Evolutionary conservation across 352 stramenopile species (phyloP).

Genomic region (Phytophthora brassicae): DNA sequence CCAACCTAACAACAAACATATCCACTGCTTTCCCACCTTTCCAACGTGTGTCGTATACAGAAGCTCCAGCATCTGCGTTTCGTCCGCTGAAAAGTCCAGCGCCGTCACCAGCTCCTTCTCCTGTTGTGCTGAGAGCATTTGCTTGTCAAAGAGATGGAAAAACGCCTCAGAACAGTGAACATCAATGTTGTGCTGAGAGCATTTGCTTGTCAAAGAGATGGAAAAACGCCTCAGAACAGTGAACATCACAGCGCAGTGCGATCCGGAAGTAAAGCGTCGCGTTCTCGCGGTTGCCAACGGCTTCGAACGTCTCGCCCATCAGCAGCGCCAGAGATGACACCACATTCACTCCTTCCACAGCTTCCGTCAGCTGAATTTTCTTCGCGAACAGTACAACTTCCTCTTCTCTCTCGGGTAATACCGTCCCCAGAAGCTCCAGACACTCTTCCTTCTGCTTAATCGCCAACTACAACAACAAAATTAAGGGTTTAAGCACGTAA

Average conservation of each 20-base stretch:
- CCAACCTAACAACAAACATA: background rate
- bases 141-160: conserved; percentile 83
- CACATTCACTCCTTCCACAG: conserved; percentile 60
- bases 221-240: conserved; percentile 84
- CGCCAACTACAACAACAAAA: conserved; percentile 37
- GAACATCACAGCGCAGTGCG: conserved; percentile 80
- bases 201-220: too few species aligned
- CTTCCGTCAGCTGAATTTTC: conserved; percentile 32
- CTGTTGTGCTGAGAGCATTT: conserved; percentile 74
- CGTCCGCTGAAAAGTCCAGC: conserved; percentile 62
- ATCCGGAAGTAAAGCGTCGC: conserved; percentile 75
- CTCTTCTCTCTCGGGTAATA: conserved; percentile 63
- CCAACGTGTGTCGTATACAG: conserved; percentile 72
- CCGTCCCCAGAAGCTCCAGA: conserved; percentile 58
- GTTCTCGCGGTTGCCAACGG: conserved; percentile 81
- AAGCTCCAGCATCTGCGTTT: conserved; percentile 58
- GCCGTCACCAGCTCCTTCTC: conserved; percentile 71
- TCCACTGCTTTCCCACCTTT: conserved; percentile 38
- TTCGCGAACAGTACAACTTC: conserved; percentile 57
- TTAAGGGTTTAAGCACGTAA: background rate
- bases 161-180: conserved; percentile 85
- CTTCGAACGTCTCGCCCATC: conserved; percentile 83
- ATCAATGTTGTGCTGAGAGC: too few species aligned
- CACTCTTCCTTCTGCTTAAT: conserved; percentile 88
- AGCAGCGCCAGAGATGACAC: conserved; percentile 79